Percentiles rank a stretch among this genome's conserved stretches.
phyloP scores from a whole-genome alignment of 1,139 yeast species.

The Nadsonia commutata region DNA sequence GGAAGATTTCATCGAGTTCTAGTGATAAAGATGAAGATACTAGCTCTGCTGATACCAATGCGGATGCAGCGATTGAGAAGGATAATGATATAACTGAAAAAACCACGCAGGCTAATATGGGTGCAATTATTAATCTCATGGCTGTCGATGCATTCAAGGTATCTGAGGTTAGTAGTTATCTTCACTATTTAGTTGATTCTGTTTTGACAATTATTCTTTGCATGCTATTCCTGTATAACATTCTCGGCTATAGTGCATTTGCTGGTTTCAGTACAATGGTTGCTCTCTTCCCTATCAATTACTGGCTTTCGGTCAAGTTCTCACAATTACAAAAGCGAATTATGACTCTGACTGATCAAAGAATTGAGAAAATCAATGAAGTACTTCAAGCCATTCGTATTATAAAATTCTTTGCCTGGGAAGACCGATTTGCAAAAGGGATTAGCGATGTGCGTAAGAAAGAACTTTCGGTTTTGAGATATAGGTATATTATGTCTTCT shows the following conservation, averaged over 20 bases:
- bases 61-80: slow-evolving; percentile 10
- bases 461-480: slow-evolving; percentile 45
- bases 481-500: slow-evolving; percentile 2
- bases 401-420: slow-evolving; percentile 96
- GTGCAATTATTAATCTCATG: slow-evolving; percentile 89
- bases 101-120: slow-evolving; percentile 56
- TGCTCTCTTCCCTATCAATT: slow-evolving; percentile 58
- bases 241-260: slow-evolving; percentile 81
- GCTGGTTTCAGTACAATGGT: slow-evolving; percentile 62
- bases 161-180: slow-evolving; percentile 79
- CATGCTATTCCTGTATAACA: slow-evolving; percentile 45
- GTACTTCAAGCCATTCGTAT: slow-evolving; percentile 87
- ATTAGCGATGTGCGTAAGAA: slow-evolving; percentile 59
- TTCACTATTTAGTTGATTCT: slow-evolving; percentile 69
- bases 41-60: slow-evolving; percentile 6
- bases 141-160: slow-evolving; percentile 92
- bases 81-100: slow-evolving; percentile 17
- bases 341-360: slow-evolving; percentile 68
- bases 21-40: slow-evolving; percentile 10
- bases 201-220: slow-evolving; percentile 57
- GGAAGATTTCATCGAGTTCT: slow-evolving; percentile 39
- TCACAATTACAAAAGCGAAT: slow-evolving; percentile 57
- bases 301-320: slow-evolving; percentile 44
- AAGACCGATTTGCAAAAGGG: slow-evolving; percentile 60
- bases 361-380: slow-evolving; percentile 87